These are phyloP conservation scores for Aspergillus vadensis DNA, from an alignment of 2,329 filamentous ascomycete species.

Conservation along the genomic window DNA sequence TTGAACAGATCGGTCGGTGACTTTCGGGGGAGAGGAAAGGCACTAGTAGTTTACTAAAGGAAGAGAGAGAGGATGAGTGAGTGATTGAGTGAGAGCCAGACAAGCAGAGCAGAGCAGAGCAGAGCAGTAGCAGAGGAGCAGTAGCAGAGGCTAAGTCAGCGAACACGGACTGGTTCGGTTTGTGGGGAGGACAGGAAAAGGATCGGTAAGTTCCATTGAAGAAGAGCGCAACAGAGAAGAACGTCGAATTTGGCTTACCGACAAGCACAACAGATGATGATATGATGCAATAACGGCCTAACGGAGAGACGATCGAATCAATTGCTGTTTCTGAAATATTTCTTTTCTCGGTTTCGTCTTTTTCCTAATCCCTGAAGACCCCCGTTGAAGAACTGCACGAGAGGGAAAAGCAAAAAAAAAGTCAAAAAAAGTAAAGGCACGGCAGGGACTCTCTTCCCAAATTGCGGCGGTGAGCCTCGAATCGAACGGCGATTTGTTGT, in stretches of 20 bases:
- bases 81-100: not conserved
- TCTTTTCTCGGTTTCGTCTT: not conserved
- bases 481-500: constrained; percentile 3
- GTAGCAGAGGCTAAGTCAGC: not conserved
- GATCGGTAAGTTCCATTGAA: not conserved
- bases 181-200: constrained; percentile 1
- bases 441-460: not conserved
- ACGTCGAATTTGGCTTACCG: not conserved
- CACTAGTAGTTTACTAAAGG: not conserved
- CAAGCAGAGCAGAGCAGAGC: not conserved
- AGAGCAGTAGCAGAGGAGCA: no score
- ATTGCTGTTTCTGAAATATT: not conserved
- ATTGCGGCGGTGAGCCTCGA: constrained; percentile 3
- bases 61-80: constrained; percentile 1
- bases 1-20: not conserved
- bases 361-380: not conserved
- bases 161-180: constrained; percentile 1
- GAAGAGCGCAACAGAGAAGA: not conserved
- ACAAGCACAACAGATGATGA: not conserved
- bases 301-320: not conserved
- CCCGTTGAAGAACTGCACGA: not conserved
- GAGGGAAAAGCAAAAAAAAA: not conserved
- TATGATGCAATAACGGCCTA: constrained; percentile 3
- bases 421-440: not conserved
- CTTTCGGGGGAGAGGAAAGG: not conserved